Percentiles rank a stretch among this genome's conserved stretches.
Evolutionary conservation across 1,284 basidiomycete species (phyloP).

Genomic region (Apiotrichum gamsii): DNA sequence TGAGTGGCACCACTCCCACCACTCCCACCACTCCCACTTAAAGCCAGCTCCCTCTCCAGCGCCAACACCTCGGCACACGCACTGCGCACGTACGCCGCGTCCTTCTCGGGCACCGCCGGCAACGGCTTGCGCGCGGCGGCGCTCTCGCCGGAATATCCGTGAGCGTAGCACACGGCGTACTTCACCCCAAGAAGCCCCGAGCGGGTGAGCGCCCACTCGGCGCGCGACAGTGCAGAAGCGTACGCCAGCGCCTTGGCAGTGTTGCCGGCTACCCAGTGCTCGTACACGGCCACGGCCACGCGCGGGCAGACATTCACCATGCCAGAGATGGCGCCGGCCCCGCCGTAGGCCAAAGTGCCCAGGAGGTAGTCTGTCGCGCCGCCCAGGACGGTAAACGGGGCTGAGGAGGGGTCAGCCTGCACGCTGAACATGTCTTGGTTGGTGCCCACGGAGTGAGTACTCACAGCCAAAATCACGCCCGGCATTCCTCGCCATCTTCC

Average conservation of each 20-base stretch:
- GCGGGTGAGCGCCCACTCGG: conserved; percentile 15
- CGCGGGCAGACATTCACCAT: conserved; percentile 39
- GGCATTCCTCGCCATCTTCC: conserved; percentile 32
- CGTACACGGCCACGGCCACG: conserved; percentile 26
- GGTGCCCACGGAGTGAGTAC: no score
- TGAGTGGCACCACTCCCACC: no score
- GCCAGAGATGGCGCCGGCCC: conserved; percentile 41
- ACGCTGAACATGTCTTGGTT: no score
- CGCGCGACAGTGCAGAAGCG: no score
- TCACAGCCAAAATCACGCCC: conserved; percentile 16
- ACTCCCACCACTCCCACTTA: no score
- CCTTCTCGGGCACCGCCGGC: conserved; percentile 12
- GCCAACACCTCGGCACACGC: conserved; percentile 18
- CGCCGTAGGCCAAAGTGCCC: conserved; percentile 28
- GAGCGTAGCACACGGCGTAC: conserved; percentile 20
- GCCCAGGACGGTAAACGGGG: conserved; percentile 37
- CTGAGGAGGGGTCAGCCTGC: conserved; percentile 4
- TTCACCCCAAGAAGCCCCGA: conserved; percentile 28
- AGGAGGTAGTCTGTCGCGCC: conserved; percentile 42
- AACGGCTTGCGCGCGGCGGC: conserved; percentile 23
- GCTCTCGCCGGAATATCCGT: conserved; percentile 13
- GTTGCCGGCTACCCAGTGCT: conserved; percentile 9
- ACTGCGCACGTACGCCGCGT: conserved; percentile 15
- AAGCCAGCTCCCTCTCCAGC: conserved; percentile 21
- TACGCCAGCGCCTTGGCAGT: no score